phyloP scores from a whole-genome alignment of 306 rosid genomes.

The Alnus glutinosa region DNA sequence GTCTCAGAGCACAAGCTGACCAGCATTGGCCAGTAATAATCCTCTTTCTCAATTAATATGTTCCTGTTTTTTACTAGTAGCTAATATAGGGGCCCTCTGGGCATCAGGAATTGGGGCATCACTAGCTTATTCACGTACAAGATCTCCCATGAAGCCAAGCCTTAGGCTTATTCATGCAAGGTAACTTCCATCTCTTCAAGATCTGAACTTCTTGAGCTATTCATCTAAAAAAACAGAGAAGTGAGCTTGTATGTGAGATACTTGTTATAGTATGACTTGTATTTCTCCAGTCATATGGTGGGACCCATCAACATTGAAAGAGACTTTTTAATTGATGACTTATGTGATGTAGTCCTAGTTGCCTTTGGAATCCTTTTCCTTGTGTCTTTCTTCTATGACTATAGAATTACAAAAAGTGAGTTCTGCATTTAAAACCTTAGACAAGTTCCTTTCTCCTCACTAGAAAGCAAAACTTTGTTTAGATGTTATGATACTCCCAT shows the following conservation, averaged over 20 bases:
- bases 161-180: constrained; percentile 89
- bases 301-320: too few species aligned
- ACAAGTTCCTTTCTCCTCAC: background rate
- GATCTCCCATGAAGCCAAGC: constrained; percentile 71
- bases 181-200: constrained; percentile 21
- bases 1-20: constrained; percentile 73
- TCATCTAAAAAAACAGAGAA: too few species aligned
- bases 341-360: too few species aligned
- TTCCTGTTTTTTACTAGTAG: background rate
- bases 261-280: too few species aligned
- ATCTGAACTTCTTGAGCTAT: too few species aligned
- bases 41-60: background rate
- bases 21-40: constrained; percentile 54
- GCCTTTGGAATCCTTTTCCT: too few species aligned
- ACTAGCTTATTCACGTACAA: constrained; percentile 46
- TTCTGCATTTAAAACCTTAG: background rate
- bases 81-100: constrained; percentile 60
- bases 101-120: constrained; percentile 79
- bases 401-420: too few species aligned
- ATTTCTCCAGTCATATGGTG: too few species aligned
- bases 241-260: too few species aligned
- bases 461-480: background rate
- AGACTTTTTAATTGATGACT: too few species aligned
- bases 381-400: background rate
- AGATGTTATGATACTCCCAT: too few species aligned